Base-by-base conservation (phyloP, 2,329 filamentous ascomycete species). In the Neonectria coccinea region DNA sequence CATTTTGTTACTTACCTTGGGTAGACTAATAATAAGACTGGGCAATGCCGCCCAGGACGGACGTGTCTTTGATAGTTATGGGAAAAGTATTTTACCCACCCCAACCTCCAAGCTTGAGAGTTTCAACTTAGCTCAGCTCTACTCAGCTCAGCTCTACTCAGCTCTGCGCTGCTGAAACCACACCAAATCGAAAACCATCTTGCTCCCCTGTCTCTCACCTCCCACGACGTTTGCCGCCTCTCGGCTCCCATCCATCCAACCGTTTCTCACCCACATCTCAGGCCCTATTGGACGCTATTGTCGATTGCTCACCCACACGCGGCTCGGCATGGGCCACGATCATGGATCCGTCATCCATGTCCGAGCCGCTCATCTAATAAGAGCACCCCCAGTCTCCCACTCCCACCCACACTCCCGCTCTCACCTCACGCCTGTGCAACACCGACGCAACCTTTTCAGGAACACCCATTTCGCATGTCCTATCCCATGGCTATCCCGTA, bases 81-180 rank as follows among this genome's bases (percentile, higher is more conserved):
- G 31, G 10, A 11, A 12, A 33, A 33, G 51, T 48, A 11, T 27
- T 10, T 45, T 48, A 44, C 47, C 54, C 48, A 31, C 54, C n/a
- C 33, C 48, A 56, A 27, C 22, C 48, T 57, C 56, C 50, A 64
- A 56, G 42, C 55, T 56, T 33, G 36, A 18, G 25, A 29, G 8
- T 9, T 29, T 29, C 29, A 29, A 10, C 27, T 27, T 8, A 27
- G 27, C 27, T 27, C 27, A 27, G 27, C 27, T 27, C 27, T 29
- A 42, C 31, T 33, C 11, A 36, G 33, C 33, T 36, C 11, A 14
- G 33, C 12, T 36, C 33, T 14, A 16, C 51, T 53, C 53, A 51
- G 59, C 59, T 62, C 59, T 51, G 59, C 47, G 59, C 56, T 47
- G 51, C 59, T 62, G 59, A 62, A 62, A 56, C 59, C 53, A 41